phyloP scores from a whole-genome alignment of 2,329 filamentous ascomycete species.

The Fusarium agapanthi region DNA sequence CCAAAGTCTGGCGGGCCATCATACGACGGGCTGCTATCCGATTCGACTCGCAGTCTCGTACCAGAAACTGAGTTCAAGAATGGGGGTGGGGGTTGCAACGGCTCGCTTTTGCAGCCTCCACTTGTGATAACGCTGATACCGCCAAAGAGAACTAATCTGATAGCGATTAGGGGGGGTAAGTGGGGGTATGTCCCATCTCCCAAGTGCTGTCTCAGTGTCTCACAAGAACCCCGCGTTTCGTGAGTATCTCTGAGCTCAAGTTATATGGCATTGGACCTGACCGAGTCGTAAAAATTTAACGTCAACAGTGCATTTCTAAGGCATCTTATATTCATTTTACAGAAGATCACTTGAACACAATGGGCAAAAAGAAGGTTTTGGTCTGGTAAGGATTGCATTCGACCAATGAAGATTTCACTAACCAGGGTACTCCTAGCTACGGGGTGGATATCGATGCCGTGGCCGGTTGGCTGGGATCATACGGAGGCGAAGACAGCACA shows the following conservation, averaged over 20 bases:
- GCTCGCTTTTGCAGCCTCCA: not conserved
- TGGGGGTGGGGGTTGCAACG: not conserved
- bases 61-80: not conserved
- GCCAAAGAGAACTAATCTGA: not conserved
- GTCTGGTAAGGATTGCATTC: not conserved
- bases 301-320: not conserved
- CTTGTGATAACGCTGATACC: not conserved
- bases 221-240: not conserved
- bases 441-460: conserved; percentile 80
- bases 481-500: conserved; percentile 78
- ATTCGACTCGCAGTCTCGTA: not conserved
- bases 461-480: conserved; percentile 80
- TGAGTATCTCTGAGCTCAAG: not conserved
- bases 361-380: conserved; percentile 4
- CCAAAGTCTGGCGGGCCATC: not conserved
- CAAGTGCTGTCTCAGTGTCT: too few relatives aligned
- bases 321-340: not conserved
- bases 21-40: not conserved
- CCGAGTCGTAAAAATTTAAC: not conserved
- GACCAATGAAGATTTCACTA: conserved; percentile 21
- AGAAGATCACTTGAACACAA: not conserved
- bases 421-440: conserved; percentile 54
- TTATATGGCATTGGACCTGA: not conserved
- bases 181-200: not conserved
- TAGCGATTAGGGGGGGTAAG: not conserved